Base-by-base conservation (phyloP, 164 flowering plant genomes). In the Cinnamomum micranthum region DNA sequence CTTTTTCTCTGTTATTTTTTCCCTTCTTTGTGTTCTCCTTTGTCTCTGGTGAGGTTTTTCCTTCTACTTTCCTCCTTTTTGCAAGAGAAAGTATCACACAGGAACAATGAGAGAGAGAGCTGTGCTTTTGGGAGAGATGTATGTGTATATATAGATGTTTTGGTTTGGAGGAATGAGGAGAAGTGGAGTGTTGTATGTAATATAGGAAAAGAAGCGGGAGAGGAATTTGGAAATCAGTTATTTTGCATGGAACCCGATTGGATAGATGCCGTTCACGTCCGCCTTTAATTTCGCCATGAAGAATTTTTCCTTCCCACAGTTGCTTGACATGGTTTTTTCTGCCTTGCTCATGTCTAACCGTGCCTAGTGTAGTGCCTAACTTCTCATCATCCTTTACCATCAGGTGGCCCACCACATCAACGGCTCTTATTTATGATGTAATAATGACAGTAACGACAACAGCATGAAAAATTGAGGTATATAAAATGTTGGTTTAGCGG, bases 201-300 rank as follows among this genome's bases (percentile, higher is more conserved):
- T 15, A 19, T 14, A 27, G 25, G 66, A 60, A n/a, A 60, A 15
- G 67, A 64, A 59, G 51, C 28, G 63, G 14, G 24, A 59, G 65
- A 31, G 65, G 6, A 33, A 52, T 14, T 31, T n/a, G 33, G 55
- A 22, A 47, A 41, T 41, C 25, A 20, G 58, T 55, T 17, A 28
- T 51, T 51, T 28, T 60, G 19, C 31, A 15, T 52, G 68, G 55
- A 20, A 65, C 69, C 63, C 70, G 79, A 79, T 77, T 73, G 60
- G 70, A 67, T 74, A 63, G 79, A 75, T 79, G 79, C 76, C 73
- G 64, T 70, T 75, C 82, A 83, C 82, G 80, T 79, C 78, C 76
- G 73, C 76, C 76, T 75, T 63, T 50, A 71, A 7, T 62, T 69
- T 68, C 25, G 25, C 67, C 14, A 4, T 19, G 67, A 64, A 12